Evolutionary conservation across 139 green algal species (phyloP), one percentile per base, ranked within the genome.

Genomic region (Asterochloris erici): DNA sequence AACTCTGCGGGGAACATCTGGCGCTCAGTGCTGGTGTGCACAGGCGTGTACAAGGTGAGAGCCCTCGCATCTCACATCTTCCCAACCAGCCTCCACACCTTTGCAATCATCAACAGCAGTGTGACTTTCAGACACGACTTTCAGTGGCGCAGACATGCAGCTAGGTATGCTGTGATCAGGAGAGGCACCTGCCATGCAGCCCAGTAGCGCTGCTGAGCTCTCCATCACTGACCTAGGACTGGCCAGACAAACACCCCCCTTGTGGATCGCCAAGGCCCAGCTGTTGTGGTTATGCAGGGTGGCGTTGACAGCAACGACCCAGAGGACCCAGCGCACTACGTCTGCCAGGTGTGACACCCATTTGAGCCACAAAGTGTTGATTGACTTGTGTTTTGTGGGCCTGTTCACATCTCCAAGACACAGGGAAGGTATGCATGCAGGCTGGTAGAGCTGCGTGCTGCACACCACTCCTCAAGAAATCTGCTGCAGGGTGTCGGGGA

Each of bases 1-100:
- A 95, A 95, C 63, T 23, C 14, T 21, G 78, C 91, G 10, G 91
- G 91, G 0, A 14, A 63, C 12, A 92, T 91, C 14, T 97, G 92
- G 91, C 84, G 92, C 68, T 91, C 87, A 19, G 86, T 96, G 23
- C 89, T 97, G 14, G 93, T 97, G 63, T 74, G 90, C 66, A 96
- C 90, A 70, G 93, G 93, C 11, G 60, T 76, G 19, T 83, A 68
- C 68, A 68, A 83, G 68, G 71, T 73, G 21, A 26, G 9, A 24
- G 66, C 19, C 9, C 66, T 12, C 21, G 2, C 66, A 73, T 21
- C 23, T 26, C 9, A 12, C 9, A 9, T 73, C 2, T 21, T 2
- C 9, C 9, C 4, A 26, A 26, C 6, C 66, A 21, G 23, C 66
- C 19, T 73, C 4, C 19, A 73, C 66, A 73, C 19, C 6, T 10